Evolutionary conservation across 2,329 filamentous ascomycete genomes (phyloP).

Genomic region (Hypoxylon sp.): DNA sequence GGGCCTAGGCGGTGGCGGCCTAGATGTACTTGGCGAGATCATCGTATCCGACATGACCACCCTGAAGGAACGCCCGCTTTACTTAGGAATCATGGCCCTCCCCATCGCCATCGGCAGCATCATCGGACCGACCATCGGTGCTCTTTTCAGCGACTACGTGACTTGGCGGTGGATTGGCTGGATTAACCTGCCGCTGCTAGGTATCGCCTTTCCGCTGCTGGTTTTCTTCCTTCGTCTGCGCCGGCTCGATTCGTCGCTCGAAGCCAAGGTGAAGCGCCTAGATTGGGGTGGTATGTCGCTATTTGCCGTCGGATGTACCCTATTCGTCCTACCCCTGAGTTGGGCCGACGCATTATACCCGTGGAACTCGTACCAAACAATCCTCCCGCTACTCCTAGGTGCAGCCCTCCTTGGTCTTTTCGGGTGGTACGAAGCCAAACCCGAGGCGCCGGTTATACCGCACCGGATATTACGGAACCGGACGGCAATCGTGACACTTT

Average conservation of each 20-base stretch:
- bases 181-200: slow-evolving; percentile 49
- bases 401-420: slow-evolving; percentile 46
- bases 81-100: slow-evolving; percentile 44
- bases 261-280: slow-evolving; percentile 40
- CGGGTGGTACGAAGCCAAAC: slow-evolving; percentile 47
- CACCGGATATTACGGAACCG: slow-evolving; percentile 48
- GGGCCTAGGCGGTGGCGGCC: slow-evolving; percentile 50
- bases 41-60: slow-evolving; percentile 53
- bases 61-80: slow-evolving; percentile 49
- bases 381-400: slow-evolving; percentile 51
- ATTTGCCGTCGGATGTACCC: slow-evolving; percentile 43
- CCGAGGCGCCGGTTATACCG: slow-evolving; percentile 49
- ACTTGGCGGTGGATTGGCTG: slow-evolving; percentile 51
- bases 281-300: slow-evolving; percentile 51
- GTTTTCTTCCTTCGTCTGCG: slow-evolving; percentile 41
- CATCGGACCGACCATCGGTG: slow-evolving; percentile 49
- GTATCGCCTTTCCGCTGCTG: slow-evolving; percentile 32
- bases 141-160: slow-evolving; percentile 44
- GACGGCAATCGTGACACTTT: slow-evolving; percentile 43
- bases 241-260: slow-evolving; percentile 32
- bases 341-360: slow-evolving; percentile 52
- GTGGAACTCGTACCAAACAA: slow-evolving; percentile 51
- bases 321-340: slow-evolving; percentile 50
- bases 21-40: slow-evolving; percentile 50
- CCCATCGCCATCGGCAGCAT: slow-evolving; percentile 48